Conservation (phyloP, 129 eudicot genomes). For the Smallanthus sonchifolius region DNA sequence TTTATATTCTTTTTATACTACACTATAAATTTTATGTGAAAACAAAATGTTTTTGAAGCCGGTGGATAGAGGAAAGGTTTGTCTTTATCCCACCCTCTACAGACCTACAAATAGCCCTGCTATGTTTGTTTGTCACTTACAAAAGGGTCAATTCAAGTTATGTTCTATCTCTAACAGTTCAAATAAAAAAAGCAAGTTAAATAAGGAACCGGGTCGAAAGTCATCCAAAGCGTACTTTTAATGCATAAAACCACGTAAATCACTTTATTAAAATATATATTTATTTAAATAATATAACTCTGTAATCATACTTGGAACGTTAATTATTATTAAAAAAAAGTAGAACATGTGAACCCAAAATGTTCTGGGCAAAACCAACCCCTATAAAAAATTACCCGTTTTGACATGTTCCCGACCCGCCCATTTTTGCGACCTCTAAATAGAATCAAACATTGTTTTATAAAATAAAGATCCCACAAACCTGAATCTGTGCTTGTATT, state of each 20-base stretch:
- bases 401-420: neutral
- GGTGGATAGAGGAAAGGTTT: no score
- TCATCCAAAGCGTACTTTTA: neutral
- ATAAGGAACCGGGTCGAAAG: neutral
- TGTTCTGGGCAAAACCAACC: neutral
- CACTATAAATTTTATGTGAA: no score
- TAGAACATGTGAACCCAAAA: neutral
- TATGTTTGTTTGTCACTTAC: no score
- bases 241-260: neutral
- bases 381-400: neutral
- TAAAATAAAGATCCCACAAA: constrained; percentile 18
- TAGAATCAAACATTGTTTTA: neutral
- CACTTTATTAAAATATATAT: neutral
- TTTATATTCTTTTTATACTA: no score
- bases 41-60: no score
- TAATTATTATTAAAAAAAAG: neutral
- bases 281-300: neutral
- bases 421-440: neutral
- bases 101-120: no score
- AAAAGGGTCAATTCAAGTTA: neutral
- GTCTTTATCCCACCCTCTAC: no score
- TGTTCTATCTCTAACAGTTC: no score
- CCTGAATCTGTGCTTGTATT: constrained; percentile 78
- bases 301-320: neutral
- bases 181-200: neutral